Conservation (phyloP, 2,329 filamentous ascomycete genomes). For the Arthrobotrys conoides region DNA sequence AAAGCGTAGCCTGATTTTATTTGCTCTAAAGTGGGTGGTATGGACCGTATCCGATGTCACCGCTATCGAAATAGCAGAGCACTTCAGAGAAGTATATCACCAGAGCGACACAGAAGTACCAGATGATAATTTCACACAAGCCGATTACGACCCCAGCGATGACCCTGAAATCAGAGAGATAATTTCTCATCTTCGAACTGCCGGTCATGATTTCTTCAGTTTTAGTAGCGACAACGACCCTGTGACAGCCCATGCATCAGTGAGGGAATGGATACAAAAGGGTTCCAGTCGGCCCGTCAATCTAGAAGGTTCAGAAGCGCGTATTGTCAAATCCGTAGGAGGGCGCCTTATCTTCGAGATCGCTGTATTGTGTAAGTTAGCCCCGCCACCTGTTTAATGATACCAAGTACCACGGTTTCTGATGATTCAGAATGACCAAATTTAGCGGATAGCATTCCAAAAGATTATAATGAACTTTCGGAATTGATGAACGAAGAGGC, state of each 20-base stretch:
- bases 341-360: too few species aligned
- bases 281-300: too few species aligned
- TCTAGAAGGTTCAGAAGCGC: too few species aligned
- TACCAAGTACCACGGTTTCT: too few species aligned
- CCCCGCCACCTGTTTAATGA: too few species aligned
- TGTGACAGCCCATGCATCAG: not conserved
- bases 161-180: conserved; percentile 43
- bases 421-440: too few species aligned
- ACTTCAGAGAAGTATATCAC: conserved; percentile 35
- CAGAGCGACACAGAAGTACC: not conserved
- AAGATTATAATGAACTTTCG: too few species aligned
- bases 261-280: too few species aligned
- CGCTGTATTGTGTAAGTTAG: too few species aligned
- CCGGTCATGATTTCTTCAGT: conserved; percentile 39
- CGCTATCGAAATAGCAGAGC: conserved; percentile 39
- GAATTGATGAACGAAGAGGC: too few species aligned
- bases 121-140: not conserved
- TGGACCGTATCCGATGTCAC: conserved; percentile 37
- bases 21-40: conserved; percentile 36
- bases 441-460: too few species aligned
- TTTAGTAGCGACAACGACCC: conserved; percentile 31
- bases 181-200: conserved; percentile 31
- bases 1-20: conserved; percentile 27
- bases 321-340: too few species aligned
- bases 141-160: conserved; percentile 28